Conservation (phyloP, 352 stramenopile genomes). For the Phytophthora chlamydospora region DNA sequence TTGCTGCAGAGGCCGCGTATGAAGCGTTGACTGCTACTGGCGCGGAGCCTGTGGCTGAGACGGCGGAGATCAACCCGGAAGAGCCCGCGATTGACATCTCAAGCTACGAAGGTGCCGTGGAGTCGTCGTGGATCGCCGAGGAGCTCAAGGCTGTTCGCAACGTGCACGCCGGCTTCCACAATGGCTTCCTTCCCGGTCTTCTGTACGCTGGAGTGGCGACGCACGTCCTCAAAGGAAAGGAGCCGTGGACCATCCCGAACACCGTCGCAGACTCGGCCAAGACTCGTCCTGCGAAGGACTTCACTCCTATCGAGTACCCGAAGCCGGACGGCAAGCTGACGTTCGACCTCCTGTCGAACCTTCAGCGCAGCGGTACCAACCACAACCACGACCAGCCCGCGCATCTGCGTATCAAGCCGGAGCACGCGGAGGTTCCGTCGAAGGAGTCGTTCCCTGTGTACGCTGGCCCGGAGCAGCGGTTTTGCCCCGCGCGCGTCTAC, state of each 20-base stretch:
- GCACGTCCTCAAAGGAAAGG: conserved; percentile 94
- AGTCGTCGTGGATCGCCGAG: conserved; percentile 96
- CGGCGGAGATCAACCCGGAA: conserved; percentile 73
- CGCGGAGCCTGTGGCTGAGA: conserved; percentile 66
- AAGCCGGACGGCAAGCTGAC: conserved; percentile 97
- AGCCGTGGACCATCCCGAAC: conserved; percentile 96
- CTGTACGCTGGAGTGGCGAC: conserved; percentile 94
- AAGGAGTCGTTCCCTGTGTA: conserved; percentile 93
- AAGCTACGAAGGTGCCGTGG: conserved; percentile 89
- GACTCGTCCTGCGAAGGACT: conserved; percentile 91
- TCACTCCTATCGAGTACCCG: conserved; percentile 95
- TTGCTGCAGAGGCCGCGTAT: conserved; percentile 96
- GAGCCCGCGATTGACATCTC: conserved; percentile 72
- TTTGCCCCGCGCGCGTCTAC: conserved; percentile 98
- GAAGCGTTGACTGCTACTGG: conserved; percentile 74
- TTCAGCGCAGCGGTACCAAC: conserved; percentile 97
- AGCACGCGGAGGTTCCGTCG: conserved; percentile 86
- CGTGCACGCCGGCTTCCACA: conserved; percentile 96
- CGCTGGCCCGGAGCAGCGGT: conserved; percentile 96
- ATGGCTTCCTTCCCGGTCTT: conserved; percentile 93
- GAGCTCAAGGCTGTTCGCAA: conserved; percentile 98
- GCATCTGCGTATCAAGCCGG: conserved; percentile 96
- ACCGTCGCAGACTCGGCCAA: conserved; percentile 90
- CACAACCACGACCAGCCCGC: conserved; percentile 98
- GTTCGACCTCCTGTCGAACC: conserved; percentile 98